These are phyloP conservation scores for Protomyces inouyei DNA, from an alignment of 1,139 yeast genomes.

Conservation along the genomic window DNA sequence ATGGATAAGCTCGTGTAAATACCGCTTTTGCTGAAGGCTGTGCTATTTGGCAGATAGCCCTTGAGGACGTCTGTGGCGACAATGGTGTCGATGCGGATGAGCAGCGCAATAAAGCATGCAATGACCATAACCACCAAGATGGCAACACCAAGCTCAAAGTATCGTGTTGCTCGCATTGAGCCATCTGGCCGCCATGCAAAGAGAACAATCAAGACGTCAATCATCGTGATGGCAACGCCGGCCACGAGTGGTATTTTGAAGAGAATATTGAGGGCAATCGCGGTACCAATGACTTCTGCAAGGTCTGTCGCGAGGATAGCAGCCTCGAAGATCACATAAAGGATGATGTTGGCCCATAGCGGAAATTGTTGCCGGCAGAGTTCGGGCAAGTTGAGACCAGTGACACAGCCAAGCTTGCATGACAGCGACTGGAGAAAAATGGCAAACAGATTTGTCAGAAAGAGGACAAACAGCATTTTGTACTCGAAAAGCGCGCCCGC, in stretches of 20 bases:
- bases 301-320: conserved; percentile 90
- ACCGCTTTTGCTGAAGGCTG: conserved; percentile 72
- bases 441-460: conserved; percentile 81
- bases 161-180: conserved; percentile 68
- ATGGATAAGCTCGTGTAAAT: conserved; percentile 82
- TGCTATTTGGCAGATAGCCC: conserved; percentile 69
- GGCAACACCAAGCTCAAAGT: conserved; percentile 78
- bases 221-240: conserved; percentile 76
- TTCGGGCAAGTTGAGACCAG: conserved; percentile 81
- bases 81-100: conserved; percentile 53
- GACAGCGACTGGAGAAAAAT: conserved; percentile 78
- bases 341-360: conserved; percentile 52
- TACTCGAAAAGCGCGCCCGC: conserved; percentile 87
- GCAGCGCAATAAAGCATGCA: conserved; percentile 75
- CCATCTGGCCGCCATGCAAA: conserved; percentile 88
- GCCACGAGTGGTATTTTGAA: conserved; percentile 67
- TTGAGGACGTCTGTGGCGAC: conserved; percentile 49
- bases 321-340: conserved; percentile 73
- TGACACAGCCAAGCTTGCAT: conserved; percentile 80
- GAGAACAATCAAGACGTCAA: conserved; percentile 78
- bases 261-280: conserved; percentile 78
- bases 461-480: conserved; percentile 70
- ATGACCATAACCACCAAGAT: conserved; percentile 75
- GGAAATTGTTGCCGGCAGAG: conserved; percentile 76
- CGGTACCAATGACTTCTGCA: conserved; percentile 92